Percentiles rank a stretch among this genome's conserved stretches.
These are phyloP conservation scores for Leucoagaricus sp. DNA, from an alignment of 1,284 basidiomycete genomes.

Conservation along the genomic window DNA sequence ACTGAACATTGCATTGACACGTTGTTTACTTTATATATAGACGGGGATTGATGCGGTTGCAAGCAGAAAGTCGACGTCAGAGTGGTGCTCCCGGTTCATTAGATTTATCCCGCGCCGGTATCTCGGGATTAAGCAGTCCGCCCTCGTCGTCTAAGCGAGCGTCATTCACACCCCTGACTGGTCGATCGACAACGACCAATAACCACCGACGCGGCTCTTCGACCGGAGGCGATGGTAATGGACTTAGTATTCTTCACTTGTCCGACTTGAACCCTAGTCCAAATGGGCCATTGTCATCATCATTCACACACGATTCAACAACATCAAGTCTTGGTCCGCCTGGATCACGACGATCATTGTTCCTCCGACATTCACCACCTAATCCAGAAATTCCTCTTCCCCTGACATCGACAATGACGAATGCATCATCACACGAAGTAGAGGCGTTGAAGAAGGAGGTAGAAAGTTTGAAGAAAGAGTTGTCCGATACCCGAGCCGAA, in stretches of 20 bases:
- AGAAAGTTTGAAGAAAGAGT: slow-evolving; percentile 51
- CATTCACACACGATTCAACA: slow-evolving; percentile 23
- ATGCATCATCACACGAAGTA: slow-evolving; percentile 41
- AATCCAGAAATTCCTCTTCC: slow-evolving; percentile 29
- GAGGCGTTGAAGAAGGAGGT: slow-evolving; percentile 68
- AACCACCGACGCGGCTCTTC: slow-evolving; percentile 71
- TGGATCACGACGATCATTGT: slow-evolving; percentile 48
- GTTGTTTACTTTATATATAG: slow-evolving; percentile 35
- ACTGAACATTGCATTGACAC: not conserved
- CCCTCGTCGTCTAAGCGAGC: slow-evolving; percentile 62
- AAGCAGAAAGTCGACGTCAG: slow-evolving; percentile 76
- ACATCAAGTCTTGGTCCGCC: slow-evolving; percentile 25
- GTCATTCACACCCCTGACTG: slow-evolving; percentile 69
- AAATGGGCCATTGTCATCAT: slow-evolving; percentile 32
- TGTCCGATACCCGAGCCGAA: slow-evolving; percentile 68
- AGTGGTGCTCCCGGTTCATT: slow-evolving; percentile 43
- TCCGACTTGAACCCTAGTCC: slow-evolving; percentile 33
- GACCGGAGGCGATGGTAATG: slow-evolving; percentile 38
- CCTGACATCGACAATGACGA: too few relatives aligned
- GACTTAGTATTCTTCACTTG: slow-evolving; percentile 40
- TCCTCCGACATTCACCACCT: slow-evolving; percentile 44
- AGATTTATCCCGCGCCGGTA: slow-evolving; percentile 56
- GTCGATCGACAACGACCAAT: slow-evolving; percentile 44
- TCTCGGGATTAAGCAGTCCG: slow-evolving; percentile 38
- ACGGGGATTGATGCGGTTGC: slow-evolving; percentile 88